Percentiles rank a stretch among this genome's conserved stretches.
phyloP scores from a whole-genome alignment of 176 grass and related monocot genomes.

The Oryza rufipogon region DNA sequence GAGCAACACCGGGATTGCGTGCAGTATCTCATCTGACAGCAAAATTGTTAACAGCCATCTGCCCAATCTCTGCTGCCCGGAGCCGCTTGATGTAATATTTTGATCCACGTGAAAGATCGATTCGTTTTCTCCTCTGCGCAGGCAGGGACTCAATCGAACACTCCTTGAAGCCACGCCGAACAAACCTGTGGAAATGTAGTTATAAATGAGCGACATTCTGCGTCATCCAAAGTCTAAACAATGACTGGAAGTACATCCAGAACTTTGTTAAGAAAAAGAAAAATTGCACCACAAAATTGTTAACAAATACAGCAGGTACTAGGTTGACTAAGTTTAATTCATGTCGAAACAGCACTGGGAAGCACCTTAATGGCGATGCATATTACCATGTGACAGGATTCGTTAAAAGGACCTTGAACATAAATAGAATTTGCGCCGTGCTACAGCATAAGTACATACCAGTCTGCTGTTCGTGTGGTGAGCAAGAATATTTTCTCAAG shows the following conservation, averaged over 20 bases:
- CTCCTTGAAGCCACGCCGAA: conserved; percentile 85
- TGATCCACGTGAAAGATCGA: conserved; percentile 76
- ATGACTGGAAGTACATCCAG: neutral
- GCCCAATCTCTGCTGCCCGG: conserved; percentile 45
- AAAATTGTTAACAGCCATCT: conserved; percentile 42
- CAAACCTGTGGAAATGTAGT: conserved; percentile 60
- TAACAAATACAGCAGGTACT: neutral
- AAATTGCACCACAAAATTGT: neutral
- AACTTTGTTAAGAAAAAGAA: neutral
- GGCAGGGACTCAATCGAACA: conserved; percentile 81
- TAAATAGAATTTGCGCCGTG: conserved; percentile 16
- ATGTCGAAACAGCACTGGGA: neutral
- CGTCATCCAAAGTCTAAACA: neutral
- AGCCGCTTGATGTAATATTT: conserved; percentile 91
- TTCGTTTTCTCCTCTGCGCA: conserved; percentile 61
- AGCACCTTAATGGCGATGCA: neutral
- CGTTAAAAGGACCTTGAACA: neutral
- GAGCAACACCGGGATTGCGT: conserved; percentile 18
- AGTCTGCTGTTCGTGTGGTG: conserved; percentile 88
- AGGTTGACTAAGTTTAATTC: conserved; percentile 21
- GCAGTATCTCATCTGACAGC: conserved; percentile 31
- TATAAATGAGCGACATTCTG: neutral
- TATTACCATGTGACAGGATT: conserved; percentile 7
- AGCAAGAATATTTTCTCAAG: conserved; percentile 93
- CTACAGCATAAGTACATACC: conserved; percentile 58